These are phyloP conservation scores for Symmetrospora coprosmae DNA, from an alignment of 768 basidiomycete species.

Conservation along the genomic window DNA sequence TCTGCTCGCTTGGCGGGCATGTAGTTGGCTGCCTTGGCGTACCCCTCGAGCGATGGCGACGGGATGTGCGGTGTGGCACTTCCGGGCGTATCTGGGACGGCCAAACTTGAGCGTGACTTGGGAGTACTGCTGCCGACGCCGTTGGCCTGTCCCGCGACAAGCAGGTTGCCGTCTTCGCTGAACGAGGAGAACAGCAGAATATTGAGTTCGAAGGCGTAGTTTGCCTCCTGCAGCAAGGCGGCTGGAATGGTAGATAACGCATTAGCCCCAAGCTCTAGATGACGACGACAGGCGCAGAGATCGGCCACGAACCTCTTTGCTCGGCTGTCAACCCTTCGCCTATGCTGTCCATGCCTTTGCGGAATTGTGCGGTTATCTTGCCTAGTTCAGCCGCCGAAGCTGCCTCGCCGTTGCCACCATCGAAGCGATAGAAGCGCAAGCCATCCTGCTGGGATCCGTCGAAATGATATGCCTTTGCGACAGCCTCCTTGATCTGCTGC, in stretches of 20 bases:
- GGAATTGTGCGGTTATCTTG: not conserved
- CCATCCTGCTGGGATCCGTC: constrained; percentile 10
- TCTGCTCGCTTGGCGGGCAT: too few relatives aligned
- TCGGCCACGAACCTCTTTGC: constrained; percentile 8
- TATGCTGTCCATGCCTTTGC: constrained; percentile 18
- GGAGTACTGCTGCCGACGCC: too few relatives aligned
- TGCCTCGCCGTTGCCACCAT: not conserved
- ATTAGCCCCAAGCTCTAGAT: too few relatives aligned
- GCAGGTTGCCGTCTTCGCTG: not conserved
- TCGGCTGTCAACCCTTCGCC: not conserved
- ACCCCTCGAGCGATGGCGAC: constrained; percentile 1
- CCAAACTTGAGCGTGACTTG: too few relatives aligned
- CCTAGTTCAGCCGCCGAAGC: constrained; percentile 6
- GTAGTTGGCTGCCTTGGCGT: constrained; percentile 4
- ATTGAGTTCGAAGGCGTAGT: constrained; percentile 26
- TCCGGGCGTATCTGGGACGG: too few relatives aligned
- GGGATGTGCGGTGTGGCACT: too few relatives aligned
- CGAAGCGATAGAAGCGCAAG: constrained; percentile 23
- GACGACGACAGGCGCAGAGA: not conserved
- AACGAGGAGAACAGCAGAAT: constrained; percentile 24
- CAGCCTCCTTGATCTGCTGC: constrained; percentile 50
- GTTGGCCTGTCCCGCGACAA: not conserved
- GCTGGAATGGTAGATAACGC: not conserved
- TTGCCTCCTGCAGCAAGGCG: constrained; percentile 22
- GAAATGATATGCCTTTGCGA: constrained; percentile 50